Base-by-base conservation (phyloP, 164 flowering plant genomes). In the Amborella trichopoda region DNA sequence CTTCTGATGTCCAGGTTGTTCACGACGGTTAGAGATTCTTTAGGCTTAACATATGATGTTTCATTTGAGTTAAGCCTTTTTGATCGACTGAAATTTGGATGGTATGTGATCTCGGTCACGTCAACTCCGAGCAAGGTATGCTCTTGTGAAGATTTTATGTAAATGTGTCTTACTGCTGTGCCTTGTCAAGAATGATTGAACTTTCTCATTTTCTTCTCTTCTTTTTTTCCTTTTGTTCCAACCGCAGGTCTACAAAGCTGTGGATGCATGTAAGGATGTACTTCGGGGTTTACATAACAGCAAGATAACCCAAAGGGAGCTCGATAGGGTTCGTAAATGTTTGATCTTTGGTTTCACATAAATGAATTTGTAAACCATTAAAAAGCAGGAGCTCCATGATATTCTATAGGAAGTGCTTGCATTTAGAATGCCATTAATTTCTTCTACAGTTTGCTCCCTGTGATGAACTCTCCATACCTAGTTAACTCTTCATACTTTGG, bases 31-130 rank as follows among this genome's bases (percentile, higher is more conserved):
- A 60, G 96, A 53, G 99, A 91, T 68, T 87, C 99, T 44, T 81
- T 87, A 59, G 99, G 96, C 44, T 72, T 91, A 60, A 87, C 96
- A 41, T 91, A 91, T 63, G 99, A 91, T 67, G 99, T 91, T 19
- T 87, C 99, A 23, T 91, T 91, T 56, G 96, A 91, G 40, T 57
- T 91, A 50, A 82, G 75, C 78, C 74, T 87, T 48, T 91, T 91
- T 73, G 99, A 91, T 76, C 68, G 96, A 63, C 74, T 91, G 57
- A 74, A 78, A 28, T 79, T 91, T 60, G 96, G 99, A 49, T 91
- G 96, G 99, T 91, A 87, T 70, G 99, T 91, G 52, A 66, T 91
- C 40, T 82, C 99, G 23, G 99, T 91, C 21, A 91, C 99, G 56
- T 91, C 96, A 55, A 84, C 96, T 59, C 99, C 99, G 24, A 73